These are phyloP conservation scores for Bruguiera parviflora DNA, from an alignment of 345 rosid species.

Conservation along the genomic window DNA sequence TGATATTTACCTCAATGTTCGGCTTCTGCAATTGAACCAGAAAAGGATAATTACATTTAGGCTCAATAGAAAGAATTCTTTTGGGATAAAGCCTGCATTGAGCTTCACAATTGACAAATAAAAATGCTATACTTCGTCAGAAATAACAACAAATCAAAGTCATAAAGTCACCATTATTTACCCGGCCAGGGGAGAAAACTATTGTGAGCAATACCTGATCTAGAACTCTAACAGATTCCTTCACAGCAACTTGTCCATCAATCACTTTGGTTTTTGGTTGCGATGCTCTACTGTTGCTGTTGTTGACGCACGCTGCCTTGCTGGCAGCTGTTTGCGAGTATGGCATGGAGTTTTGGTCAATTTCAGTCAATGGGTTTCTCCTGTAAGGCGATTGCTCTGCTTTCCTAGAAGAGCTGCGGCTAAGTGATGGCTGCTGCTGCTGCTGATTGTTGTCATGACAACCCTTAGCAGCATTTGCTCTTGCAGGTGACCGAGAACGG, in stretches of 20 bases:
- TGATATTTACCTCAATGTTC: slow-evolving; percentile 26
- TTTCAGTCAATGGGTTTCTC: slow-evolving; percentile 70
- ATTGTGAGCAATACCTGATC: slow-evolving; percentile 32
- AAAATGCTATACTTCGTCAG: too few species aligned
- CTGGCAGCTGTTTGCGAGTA: slow-evolving; percentile 38
- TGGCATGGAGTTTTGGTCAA: slow-evolving; percentile 51
- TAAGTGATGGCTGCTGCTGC: slow-evolving; percentile 51
- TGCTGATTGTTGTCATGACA: slow-evolving; percentile 31
- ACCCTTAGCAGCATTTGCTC: slow-evolving; percentile 31
- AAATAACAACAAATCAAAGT: too few species aligned
- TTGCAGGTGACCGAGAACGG: slow-evolving; percentile 73
- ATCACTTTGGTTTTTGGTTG: slow-evolving; percentile 27
- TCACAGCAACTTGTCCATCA: slow-evolving; percentile 26
- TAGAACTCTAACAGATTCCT: slow-evolving; percentile 26
- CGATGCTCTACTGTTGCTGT: slow-evolving; percentile 20
- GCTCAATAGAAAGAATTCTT: too few species aligned
- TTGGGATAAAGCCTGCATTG: too few species aligned
- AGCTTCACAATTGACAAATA: too few species aligned
- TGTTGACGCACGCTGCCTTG: slow-evolving; percentile 21
- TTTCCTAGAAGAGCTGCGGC: slow-evolving; percentile 68
- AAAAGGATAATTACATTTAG: not conserved
- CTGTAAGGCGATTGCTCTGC: slow-evolving; percentile 75
- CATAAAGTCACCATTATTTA: too few species aligned
- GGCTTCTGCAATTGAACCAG: slow-evolving; percentile 34
- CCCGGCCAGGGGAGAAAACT: too few species aligned